These are phyloP conservation scores for Ustanciosporium gigantosporum DNA, from an alignment of 1,284 basidiomycete genomes.

Conservation along the genomic window DNA sequence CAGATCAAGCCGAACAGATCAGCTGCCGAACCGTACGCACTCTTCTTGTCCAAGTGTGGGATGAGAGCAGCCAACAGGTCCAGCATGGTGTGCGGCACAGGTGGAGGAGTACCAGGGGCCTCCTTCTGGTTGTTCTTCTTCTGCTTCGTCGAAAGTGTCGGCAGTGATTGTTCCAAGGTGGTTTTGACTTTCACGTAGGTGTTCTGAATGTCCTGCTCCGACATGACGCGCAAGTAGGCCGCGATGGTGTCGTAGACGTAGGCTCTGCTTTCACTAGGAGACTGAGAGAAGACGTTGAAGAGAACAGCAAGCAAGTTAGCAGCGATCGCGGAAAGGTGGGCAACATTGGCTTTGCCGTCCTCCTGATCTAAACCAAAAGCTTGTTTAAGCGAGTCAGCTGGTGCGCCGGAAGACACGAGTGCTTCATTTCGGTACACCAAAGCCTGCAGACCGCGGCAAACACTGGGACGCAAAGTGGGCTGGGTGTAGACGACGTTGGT, in stretches of 20 bases:
- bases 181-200: constrained; percentile 79
- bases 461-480: constrained; percentile 76
- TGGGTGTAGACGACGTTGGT: constrained; percentile 89
- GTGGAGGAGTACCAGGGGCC: constrained; percentile 37
- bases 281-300: constrained; percentile 93
- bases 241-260: constrained; percentile 86
- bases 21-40: constrained; percentile 26
- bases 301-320: constrained; percentile 92
- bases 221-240: constrained; percentile 80
- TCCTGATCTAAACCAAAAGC: constrained; percentile 67
- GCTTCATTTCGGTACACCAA: constrained; percentile 76
- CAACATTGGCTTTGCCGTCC: constrained; percentile 73
- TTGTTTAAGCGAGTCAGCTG: constrained; percentile 64
- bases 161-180: constrained; percentile 76
- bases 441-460: constrained; percentile 78
- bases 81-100: constrained; percentile 76
- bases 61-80: constrained; percentile 86
- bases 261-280: constrained; percentile 75
- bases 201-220: constrained; percentile 68
- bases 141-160: constrained; percentile 36
- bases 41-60: constrained; percentile 64
- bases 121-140: constrained; percentile 24
- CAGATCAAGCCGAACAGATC: constrained; percentile 65
- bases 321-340: constrained; percentile 75
- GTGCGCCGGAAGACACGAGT: constrained; percentile 63